phyloP scores from a whole-genome alignment of 352 stramenopile species.

The Globisporangium takayamanum region DNA sequence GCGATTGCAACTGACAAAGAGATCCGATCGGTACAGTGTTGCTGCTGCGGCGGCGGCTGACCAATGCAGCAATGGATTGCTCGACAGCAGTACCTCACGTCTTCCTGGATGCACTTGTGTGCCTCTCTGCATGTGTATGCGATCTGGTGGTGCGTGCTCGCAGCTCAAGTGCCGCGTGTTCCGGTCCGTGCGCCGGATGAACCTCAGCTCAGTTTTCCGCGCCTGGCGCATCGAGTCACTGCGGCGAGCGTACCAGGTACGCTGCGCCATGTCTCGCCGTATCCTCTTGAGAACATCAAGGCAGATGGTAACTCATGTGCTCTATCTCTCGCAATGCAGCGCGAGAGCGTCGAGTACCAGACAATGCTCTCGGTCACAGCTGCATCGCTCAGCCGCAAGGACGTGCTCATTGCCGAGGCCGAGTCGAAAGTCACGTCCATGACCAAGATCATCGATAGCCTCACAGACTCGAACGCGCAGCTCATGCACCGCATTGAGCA shows the following conservation, averaged over 20 bases:
- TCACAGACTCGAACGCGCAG: conserved; percentile 71
- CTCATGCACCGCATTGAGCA: conserved; percentile 57
- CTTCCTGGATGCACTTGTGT: too few species aligned
- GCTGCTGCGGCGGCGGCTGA: neutral
- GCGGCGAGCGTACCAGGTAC: conserved; percentile 52
- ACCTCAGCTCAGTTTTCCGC: conserved; percentile 54
- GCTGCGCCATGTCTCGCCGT: neutral
- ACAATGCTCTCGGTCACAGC: conserved; percentile 76
- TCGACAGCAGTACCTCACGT: neutral
- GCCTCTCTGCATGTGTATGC: neutral
- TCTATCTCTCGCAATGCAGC: conserved; percentile 8
- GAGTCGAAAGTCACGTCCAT: conserved; percentile 66
- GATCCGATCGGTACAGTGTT: conserved; percentile 31
- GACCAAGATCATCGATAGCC: conserved; percentile 69
- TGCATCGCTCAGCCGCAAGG: conserved; percentile 68
- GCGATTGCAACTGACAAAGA: conserved; percentile 30
- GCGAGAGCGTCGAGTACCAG: conserved; percentile 73
- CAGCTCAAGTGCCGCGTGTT: conserved; percentile 65
- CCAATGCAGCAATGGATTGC: neutral
- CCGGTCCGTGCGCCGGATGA: conserved; percentile 40
- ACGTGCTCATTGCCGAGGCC: conserved; percentile 55
- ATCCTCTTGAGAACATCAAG: neutral
- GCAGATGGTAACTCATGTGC: neutral
- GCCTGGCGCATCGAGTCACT: conserved; percentile 70
- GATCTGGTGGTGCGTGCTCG: neutral